Evolutionary conservation across 371 early-diverging fungal species (phyloP), one percentile per base, ranked within the genome.

Genomic region (Umbelopsis sp.): DNA sequence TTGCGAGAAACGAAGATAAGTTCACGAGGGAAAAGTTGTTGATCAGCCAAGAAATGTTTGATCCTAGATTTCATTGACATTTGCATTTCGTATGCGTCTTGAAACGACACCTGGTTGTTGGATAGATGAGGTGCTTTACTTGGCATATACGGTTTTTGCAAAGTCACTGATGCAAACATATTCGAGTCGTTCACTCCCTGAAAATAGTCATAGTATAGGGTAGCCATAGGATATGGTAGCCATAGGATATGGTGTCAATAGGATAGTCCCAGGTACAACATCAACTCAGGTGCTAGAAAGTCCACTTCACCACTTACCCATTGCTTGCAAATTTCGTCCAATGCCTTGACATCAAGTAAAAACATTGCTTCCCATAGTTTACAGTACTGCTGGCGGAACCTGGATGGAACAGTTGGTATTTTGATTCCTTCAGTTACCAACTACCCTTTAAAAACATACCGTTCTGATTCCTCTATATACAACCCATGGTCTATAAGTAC

Each of bases 401-500:
- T 81, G 63, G 32, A 63, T 80, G 75, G 6, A 88, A 71, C 91
- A 88, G 14, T 90, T 74, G 0, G 88, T 77, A 65, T 88, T 90
- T 22, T 91, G 92, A 93, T 44, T 93, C 84, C 50, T 80, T 69
- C 25, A 87, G 83, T 71, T 92, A 91, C 66, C 92, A 82, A 25
- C 78, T 75, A n/a, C 83, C 75, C 72, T 91, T 91, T 16, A 16
- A n/a, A 41, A 37, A 65, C 71, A 64, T 76, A 80, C 71, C 71
- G 71, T 62, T 85, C 88, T 5, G 87, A 85, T 70, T 90, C 91
- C 67, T 89, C 86, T 44, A 96, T 89, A 70, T 96, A 97, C 18
- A 97, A 85, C 2, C 97, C 97, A 77, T 97, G 97, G 68, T 97
- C 97, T 63, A 97, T 85, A n/a, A 96, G 77, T 0, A 96, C 80